Conservation (phyloP, 2,329 filamentous ascomycete species). For the Cladosporium velox region DNA sequence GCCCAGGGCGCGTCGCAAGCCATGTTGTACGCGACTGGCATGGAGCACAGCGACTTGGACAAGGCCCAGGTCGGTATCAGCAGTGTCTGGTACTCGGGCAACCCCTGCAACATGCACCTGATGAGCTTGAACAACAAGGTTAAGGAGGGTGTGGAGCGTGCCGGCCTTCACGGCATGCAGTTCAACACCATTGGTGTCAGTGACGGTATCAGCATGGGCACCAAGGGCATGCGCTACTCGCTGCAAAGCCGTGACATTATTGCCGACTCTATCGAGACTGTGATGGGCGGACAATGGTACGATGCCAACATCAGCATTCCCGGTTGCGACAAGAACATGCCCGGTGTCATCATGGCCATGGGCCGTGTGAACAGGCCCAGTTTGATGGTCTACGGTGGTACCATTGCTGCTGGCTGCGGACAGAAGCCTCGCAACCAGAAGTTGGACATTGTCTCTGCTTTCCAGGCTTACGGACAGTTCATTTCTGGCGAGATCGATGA, state of each 20-base stretch:
- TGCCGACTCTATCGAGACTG: slow-evolving; percentile 96
- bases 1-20: slow-evolving; percentile 97
- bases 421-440: slow-evolving; percentile 66
- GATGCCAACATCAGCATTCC: slow-evolving; percentile 96
- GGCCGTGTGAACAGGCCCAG: slow-evolving; percentile 90
- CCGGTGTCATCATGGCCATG: slow-evolving; percentile 74
- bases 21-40: slow-evolving; percentile 95
- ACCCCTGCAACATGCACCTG: slow-evolving; percentile 99
- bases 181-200: slow-evolving; percentile 99
- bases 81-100: slow-evolving; percentile 96
- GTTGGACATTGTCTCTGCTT: slow-evolving; percentile 90
- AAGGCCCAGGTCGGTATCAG: slow-evolving; percentile 98
- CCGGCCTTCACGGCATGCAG: slow-evolving; percentile 84
- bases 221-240: slow-evolving; percentile 86
- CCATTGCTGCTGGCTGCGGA: slow-evolving; percentile 88
- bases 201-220: slow-evolving; percentile 98
- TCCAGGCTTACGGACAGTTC: slow-evolving; percentile 96
- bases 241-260: slow-evolving; percentile 90
- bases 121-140: slow-evolving; percentile 83
- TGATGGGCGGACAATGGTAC: slow-evolving; percentile 99
- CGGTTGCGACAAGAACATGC: slow-evolving; percentile 99
- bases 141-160: slow-evolving; percentile 69
- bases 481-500: slow-evolving; percentile 89
- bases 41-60: slow-evolving; percentile 83
- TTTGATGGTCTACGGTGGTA: slow-evolving; percentile 97